phyloP scores from a whole-genome alignment of 495 filamentous ascomycete genomes.

The Penicillium canariense region DNA sequence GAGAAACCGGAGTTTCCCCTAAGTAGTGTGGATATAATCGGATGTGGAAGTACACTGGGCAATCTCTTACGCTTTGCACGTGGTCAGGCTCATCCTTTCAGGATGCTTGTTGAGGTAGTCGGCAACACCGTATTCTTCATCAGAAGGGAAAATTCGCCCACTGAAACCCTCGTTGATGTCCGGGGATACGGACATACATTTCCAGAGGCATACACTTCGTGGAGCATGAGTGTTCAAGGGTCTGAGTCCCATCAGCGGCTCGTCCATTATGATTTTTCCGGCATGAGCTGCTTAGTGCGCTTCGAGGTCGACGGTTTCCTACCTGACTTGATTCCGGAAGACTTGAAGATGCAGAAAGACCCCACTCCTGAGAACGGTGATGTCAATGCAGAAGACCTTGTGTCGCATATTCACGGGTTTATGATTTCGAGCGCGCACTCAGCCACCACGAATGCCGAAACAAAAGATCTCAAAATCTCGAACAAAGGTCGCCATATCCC shows the following conservation, averaged over 20 bases:
- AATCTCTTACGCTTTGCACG: slow-evolving; percentile 55
- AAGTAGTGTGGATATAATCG: slow-evolving; percentile 55
- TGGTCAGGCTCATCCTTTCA: slow-evolving; percentile 47
- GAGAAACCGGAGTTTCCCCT: slow-evolving; percentile 36
- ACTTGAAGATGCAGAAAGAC: background rate
- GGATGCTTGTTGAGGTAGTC: slow-evolving; percentile 58
- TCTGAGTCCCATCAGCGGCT: slow-evolving; percentile 63
- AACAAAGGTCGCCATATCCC: slow-evolving; percentile 14
- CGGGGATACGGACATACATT: slow-evolving; percentile 64
- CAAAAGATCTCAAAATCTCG: slow-evolving; percentile 1
- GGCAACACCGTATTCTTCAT: slow-evolving; percentile 62
- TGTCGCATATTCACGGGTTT: slow-evolving; percentile 1
- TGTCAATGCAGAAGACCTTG: background rate
- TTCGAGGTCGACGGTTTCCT: slow-evolving; percentile 64
- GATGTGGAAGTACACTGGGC: slow-evolving; percentile 60
- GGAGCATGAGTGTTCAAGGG: slow-evolving; percentile 45
- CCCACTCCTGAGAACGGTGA: background rate
- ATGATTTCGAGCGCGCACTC: background rate
- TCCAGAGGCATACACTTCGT: slow-evolving; percentile 61
- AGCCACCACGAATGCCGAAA: background rate
- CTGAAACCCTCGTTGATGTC: slow-evolving; percentile 48
- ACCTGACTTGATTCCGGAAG: slow-evolving; percentile 7
- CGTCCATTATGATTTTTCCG: slow-evolving; percentile 56
- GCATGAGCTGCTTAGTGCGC: slow-evolving; percentile 53
- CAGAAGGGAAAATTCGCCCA: slow-evolving; percentile 56